Conservation (phyloP, 2,329 filamentous ascomycete species). For the Amauroascus niger region DNA sequence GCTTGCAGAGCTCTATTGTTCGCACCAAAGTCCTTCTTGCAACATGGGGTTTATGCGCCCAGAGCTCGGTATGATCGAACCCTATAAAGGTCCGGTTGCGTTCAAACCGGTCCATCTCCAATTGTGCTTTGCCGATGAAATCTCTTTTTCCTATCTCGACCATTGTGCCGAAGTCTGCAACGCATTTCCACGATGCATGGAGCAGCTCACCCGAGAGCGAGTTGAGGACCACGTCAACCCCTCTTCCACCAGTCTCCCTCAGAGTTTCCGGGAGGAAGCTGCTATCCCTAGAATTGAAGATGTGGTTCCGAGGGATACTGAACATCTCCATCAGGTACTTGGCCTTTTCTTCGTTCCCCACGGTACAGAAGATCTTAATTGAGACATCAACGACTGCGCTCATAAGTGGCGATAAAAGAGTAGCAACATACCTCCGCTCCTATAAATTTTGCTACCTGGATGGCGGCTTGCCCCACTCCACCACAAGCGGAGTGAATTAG, state of each 20-base stretch:
- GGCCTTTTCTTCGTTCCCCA: slow-evolving; percentile 20
- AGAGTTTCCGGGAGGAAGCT: slow-evolving; percentile 19
- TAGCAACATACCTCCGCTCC: slow-evolving; percentile 20
- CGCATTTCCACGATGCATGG: slow-evolving; percentile 23
- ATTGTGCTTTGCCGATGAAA: slow-evolving; percentile 11
- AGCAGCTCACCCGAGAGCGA: slow-evolving; percentile 25
- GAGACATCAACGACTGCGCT: slow-evolving; percentile 21
- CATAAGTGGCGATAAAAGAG: slow-evolving; percentile 19
- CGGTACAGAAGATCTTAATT: slow-evolving; percentile 21
- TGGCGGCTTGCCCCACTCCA: too few relatives aligned
- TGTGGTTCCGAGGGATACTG: slow-evolving; percentile 18
- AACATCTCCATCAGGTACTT: slow-evolving; percentile 17
- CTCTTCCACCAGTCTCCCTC: slow-evolving; percentile 18
- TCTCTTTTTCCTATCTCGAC: slow-evolving; percentile 23
- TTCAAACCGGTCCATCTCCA: slow-evolving; percentile 18
- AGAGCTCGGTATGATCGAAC: slow-evolving; percentile 4
- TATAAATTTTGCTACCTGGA: too few relatives aligned
- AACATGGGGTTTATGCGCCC: too few relatives aligned
- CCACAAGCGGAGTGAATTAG: too few relatives aligned
- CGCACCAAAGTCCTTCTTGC: too few relatives aligned
- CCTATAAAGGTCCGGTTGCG: slow-evolving; percentile 18
- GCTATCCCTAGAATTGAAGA: slow-evolving; percentile 21
- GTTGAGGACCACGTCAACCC: slow-evolving; percentile 26
- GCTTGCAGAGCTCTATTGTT: too few relatives aligned
- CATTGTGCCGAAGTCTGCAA: slow-evolving; percentile 21